phyloP scores from a whole-genome alignment of 2,329 filamentous ascomycete species.

The Aphanocladium album region DNA sequence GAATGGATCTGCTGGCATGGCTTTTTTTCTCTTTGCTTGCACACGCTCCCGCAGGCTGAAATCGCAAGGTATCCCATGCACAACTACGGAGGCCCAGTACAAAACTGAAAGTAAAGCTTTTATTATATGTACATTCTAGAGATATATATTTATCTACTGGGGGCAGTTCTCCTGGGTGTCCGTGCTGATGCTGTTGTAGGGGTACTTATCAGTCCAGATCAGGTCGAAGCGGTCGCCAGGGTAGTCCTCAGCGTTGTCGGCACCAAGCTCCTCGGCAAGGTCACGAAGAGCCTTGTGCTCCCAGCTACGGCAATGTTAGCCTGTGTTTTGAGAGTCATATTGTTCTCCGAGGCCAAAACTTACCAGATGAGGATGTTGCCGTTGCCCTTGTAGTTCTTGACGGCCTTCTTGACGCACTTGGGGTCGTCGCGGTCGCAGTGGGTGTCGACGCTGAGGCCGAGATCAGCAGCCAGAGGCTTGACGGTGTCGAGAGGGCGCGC shows the following conservation, averaged over 20 bases:
- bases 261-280: conserved; percentile 48
- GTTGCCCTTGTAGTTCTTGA: conserved; percentile 40
- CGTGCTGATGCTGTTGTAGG: conserved; percentile 42
- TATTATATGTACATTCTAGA: neutral
- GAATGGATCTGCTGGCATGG: neutral
- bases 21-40: neutral
- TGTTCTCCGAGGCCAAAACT: conserved; percentile 4
- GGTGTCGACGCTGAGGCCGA: conserved; percentile 50
- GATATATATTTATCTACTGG: neutral
- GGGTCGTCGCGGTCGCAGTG: conserved; percentile 52
- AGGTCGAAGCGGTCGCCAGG: conserved; percentile 46
- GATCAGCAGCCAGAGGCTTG: conserved; percentile 47
- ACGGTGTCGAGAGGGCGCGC: conserved; percentile 54
- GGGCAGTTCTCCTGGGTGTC: conserved; percentile 48
- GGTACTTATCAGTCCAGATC: conserved; percentile 52
- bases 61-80: no score
- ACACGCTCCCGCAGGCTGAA: no score
- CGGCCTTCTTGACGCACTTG: conserved; percentile 46
- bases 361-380: conserved; percentile 57
- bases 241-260: conserved; percentile 43
- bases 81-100: neutral
- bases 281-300: conserved; percentile 49
- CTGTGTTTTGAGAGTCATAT: neutral
- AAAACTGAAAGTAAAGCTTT: no score
- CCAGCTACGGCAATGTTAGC: conserved; percentile 38